Base-by-base conservation (phyloP, 768 basidiomycete species). In the Lepiota venenata region DNA sequence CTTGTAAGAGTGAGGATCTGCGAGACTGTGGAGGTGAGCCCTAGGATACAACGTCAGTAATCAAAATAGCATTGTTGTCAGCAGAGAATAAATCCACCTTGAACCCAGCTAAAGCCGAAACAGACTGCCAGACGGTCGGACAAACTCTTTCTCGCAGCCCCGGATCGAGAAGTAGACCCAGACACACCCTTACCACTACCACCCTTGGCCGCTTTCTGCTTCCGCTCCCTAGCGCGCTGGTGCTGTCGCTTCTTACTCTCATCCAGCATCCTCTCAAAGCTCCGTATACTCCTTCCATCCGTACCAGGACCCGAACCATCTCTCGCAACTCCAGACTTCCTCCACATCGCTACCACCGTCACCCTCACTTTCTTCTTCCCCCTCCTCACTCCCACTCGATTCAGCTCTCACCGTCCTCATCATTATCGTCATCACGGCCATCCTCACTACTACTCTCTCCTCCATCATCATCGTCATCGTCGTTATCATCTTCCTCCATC, bases 221-320 rank as follows among this genome's bases (percentile, higher is more conserved):
- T 63, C 40, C 64, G 61, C 55, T 64, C 60, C 55, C 66, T 60
- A 55, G 56, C 57, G 57, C 56, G 59, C 46, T 37, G 25, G 36
- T 39, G 41, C 47, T 35, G 36, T 18, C 45, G 53, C 15, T 48
- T 59, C 59, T 58, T 71, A 57, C 74, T 70, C 36, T 74, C 73
- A 63, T 76, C 84, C 77, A 92, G 73, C 91, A 92, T 93, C 59
- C 82, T 93, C 73, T 86, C 87, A 63, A 95, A 93, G 65, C 92
- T 94, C 59, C 83, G 73, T 50, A 94, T 88, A 60, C 91, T 93
- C 69, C 87, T 75, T 40, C 82, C 61, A 66, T 92, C 91, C 66
- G 47, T 70, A 64, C n/a, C n/a, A n/a, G n/a, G n/a, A n/a, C n/a
- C n/a, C n/a, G 53, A 22, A 15, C 37, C 41, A 32, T 32, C 32